phyloP scores from a whole-genome alignment of 192 early-diverging fungal species.

The Backusella morwellensis region DNA sequence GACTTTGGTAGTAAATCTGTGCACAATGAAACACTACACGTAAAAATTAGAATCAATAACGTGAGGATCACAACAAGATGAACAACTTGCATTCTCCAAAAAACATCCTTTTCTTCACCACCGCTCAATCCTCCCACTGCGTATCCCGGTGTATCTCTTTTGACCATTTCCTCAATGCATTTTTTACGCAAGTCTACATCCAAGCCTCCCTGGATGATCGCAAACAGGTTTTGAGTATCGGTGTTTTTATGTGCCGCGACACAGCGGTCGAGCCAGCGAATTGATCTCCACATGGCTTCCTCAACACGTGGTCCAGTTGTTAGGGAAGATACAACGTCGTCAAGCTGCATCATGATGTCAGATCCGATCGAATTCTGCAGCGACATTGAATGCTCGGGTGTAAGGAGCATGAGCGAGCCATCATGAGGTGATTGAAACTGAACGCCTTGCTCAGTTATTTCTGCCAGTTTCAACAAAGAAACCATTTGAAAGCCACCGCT shows the following conservation, averaged over 20 bases:
- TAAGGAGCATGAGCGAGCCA: conserved; percentile 75
- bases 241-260: conserved; percentile 70
- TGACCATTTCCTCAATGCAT: conserved; percentile 75
- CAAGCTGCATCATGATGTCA: conserved; percentile 91
- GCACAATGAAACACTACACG: conserved; percentile 59
- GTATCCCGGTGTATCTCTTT: conserved; percentile 79
- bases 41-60: background rate
- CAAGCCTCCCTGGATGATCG: conserved; percentile 87
- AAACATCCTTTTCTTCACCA: conserved; percentile 82
- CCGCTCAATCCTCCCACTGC: conserved; percentile 86
- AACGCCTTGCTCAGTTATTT: conserved; percentile 84
- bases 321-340: conserved; percentile 84
- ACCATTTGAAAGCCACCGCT: conserved; percentile 92
- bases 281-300: conserved; percentile 87
- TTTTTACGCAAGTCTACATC: conserved; percentile 62
- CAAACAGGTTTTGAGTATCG: conserved; percentile 78
- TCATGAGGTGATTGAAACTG: conserved; percentile 84
- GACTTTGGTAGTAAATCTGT: conserved; percentile 76
- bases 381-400: conserved; percentile 84
- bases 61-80: background rate
- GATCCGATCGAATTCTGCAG: conserved; percentile 86
- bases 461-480: conserved; percentile 79
- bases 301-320: conserved; percentile 80
- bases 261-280: conserved; percentile 86
- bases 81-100: conserved; percentile 69